These are phyloP conservation scores for Cystofilobasidium bisporidii DNA, from an alignment of 768 basidiomycete genomes.

Conservation along the genomic window DNA sequence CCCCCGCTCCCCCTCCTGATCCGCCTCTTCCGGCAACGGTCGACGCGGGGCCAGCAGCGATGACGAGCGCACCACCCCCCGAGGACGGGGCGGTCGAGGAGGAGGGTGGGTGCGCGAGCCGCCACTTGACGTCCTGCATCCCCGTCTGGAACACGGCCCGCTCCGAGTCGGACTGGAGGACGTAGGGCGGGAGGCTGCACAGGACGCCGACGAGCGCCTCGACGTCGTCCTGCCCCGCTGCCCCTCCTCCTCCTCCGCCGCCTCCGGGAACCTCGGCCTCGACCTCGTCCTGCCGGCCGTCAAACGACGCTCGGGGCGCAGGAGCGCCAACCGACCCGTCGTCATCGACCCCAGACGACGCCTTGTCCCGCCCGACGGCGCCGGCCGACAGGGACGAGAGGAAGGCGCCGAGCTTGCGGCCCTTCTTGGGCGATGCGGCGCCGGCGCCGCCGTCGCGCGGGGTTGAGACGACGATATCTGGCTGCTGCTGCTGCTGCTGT, in stretches of 20 bases:
- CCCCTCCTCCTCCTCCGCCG: too few species aligned
- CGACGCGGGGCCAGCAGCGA: too few species aligned
- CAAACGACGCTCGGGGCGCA: too few species aligned
- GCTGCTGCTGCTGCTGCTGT: background rate
- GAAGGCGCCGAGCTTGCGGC: too few species aligned
- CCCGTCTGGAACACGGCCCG: constrained; percentile 5
- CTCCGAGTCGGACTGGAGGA: constrained; percentile 15
- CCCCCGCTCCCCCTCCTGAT: background rate
- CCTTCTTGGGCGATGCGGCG: background rate
- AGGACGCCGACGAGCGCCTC: background rate
- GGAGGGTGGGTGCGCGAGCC: background rate
- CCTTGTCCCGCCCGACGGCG: too few species aligned
- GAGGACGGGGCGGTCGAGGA: background rate
- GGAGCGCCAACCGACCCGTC: too few species aligned
- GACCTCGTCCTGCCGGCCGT: background rate
- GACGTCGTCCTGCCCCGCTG: background rate
- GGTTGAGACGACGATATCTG: background rate
- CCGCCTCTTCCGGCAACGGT: too few species aligned
- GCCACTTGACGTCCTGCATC: constrained; percentile 11
- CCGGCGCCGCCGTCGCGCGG: background rate
- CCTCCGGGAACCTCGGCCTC: background rate
- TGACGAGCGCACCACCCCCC: too few species aligned
- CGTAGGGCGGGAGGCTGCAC: constrained; percentile 9
- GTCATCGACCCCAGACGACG: too few species aligned
- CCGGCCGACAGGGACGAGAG: too few species aligned